Base-by-base conservation (phyloP, 331 rosid genomes). In the Acacia concinna region DNA sequence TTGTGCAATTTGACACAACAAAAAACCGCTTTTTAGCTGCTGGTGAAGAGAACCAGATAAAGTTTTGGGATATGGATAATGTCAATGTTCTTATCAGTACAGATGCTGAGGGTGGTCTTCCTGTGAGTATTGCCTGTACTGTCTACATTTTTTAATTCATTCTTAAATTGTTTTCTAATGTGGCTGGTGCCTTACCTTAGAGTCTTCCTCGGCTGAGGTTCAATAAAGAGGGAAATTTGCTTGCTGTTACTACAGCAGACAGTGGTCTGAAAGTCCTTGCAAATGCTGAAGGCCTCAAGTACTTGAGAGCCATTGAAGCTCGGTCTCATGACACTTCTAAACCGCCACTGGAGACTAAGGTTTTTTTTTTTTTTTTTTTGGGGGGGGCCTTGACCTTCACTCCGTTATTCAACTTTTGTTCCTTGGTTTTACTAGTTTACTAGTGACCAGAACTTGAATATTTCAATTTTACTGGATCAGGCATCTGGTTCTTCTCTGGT, bases 1-100 rank as follows among this genome's bases (percentile, higher is more conserved):
- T 89, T 57, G 90, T 93, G 87, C 93, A 93, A 67, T 91, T 91
- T 32, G 94, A 91, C 79, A 85, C 87, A 17, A 74, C 94, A 46
- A 88, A 93, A 70, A 87, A 59, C 80, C 86, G 87, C 47, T 85
- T 85, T 85, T 86, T 93, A 88, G 95, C 88, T 57, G 94, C 87
- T 40, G 94, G 97, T 10, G 94, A 89, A 78, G 97, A 91, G 51
- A 87, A 83, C 83, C 89, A 87, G 34, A 86, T 93, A 51, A 89
- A 89, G 83, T 89, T 93, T 78, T 93, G 97, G 97, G 92, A 91
- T 78, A 80, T 93, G 93, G 94, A 91, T 76, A 84, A 73, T 71
- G 27, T 68, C 64, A 87, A 91, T 52, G 84, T 89, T 63, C 74
- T 93, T 77, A 72, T 87, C 0, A 84, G 82, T 52, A 85, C 79